Conservation (phyloP, 495 filamentous ascomycete species). For the Penicillium ucsense region DNA sequence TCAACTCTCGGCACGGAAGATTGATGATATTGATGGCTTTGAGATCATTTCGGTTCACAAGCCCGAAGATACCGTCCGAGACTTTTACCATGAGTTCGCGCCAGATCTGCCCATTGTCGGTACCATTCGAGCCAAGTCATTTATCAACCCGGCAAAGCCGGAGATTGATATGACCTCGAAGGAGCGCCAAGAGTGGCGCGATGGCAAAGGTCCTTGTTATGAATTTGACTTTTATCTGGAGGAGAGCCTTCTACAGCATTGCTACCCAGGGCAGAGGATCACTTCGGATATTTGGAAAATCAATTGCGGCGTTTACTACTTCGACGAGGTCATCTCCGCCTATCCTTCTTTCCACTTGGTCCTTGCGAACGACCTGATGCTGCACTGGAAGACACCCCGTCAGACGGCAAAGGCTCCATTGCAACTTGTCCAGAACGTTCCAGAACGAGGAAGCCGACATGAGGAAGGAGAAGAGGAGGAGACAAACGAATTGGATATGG, state of each 20-base stretch:
- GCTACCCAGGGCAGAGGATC: conserved; percentile 72
- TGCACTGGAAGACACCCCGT: conserved; percentile 49
- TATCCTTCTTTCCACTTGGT: conserved; percentile 52
- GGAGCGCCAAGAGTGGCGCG: conserved; percentile 23
- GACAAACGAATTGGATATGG: background rate
- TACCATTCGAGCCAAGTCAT: conserved; percentile 32
- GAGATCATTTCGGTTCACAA: conserved; percentile 43
- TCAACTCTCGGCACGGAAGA: conserved; percentile 21
- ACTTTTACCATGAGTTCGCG: conserved; percentile 34
- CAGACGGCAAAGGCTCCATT: too few relatives aligned
- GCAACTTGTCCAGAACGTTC: too few relatives aligned
- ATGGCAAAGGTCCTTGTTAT: conserved; percentile 14
- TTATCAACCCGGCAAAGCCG: conserved; percentile 27
- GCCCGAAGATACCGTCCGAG: conserved; percentile 25
- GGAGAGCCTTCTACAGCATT: conserved; percentile 47
- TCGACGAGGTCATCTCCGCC: conserved; percentile 45
- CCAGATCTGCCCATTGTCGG: conserved; percentile 35
- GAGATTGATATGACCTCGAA: conserved; percentile 34
- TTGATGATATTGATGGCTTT: conserved; percentile 42
- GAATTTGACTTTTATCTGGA: conserved; percentile 60
- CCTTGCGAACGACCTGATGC: conserved; percentile 65
- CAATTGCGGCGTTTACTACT: conserved; percentile 49
- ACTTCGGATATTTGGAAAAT: conserved; percentile 51
- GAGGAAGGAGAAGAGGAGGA: background rate
- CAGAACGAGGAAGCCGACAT: too few relatives aligned